Percentiles rank a stretch among this genome's conserved stretches.
phyloP scores from a whole-genome alignment of 2,329 filamentous ascomycete species.

The Aspergillus versicolor region DNA sequence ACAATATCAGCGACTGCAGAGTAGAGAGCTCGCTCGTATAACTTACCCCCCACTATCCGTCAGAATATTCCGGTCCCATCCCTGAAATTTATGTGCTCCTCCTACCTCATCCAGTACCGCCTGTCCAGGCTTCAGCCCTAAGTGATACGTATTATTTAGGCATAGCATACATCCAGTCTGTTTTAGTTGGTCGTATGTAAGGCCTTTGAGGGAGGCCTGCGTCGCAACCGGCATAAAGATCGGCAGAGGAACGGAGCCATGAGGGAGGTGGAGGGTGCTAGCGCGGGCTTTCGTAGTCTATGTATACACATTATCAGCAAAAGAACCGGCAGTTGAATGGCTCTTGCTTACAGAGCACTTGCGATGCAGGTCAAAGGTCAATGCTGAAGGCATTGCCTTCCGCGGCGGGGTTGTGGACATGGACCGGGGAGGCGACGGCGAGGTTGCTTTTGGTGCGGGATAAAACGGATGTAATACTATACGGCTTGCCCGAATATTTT shows the following conservation, averaged over 20 bases:
- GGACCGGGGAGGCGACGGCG: constrained; percentile 2
- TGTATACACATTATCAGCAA: background rate
- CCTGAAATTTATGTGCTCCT: constrained; percentile 90
- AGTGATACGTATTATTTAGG: constrained; percentile 96
- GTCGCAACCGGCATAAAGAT: constrained; percentile 99
- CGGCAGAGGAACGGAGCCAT: constrained; percentile 85
- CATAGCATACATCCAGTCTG: constrained; percentile 86
- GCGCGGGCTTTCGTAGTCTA: constrained; percentile 94
- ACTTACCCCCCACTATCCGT: constrained; percentile 62
- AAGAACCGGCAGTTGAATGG: background rate
- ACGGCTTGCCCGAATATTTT: background rate
- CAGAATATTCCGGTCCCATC: constrained; percentile 92
- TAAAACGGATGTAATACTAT: background rate
- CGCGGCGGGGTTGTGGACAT: constrained; percentile 32
- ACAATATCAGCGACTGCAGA: background rate
- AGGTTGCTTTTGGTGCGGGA: background rate
- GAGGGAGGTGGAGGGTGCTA: constrained; percentile 80
- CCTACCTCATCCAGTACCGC: constrained; percentile 82
- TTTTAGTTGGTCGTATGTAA: constrained; percentile 89
- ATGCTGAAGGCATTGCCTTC: constrained; percentile 55
- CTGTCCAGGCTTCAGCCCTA: constrained; percentile 92
- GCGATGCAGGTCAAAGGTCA: constrained; percentile 75
- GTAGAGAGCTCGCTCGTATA: background rate
- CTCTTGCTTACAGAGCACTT: constrained; percentile 69
- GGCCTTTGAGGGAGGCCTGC: constrained; percentile 89